phyloP scores from a whole-genome alignment of 2,329 filamentous ascomycete species.

The Fusarium sacchari region DNA sequence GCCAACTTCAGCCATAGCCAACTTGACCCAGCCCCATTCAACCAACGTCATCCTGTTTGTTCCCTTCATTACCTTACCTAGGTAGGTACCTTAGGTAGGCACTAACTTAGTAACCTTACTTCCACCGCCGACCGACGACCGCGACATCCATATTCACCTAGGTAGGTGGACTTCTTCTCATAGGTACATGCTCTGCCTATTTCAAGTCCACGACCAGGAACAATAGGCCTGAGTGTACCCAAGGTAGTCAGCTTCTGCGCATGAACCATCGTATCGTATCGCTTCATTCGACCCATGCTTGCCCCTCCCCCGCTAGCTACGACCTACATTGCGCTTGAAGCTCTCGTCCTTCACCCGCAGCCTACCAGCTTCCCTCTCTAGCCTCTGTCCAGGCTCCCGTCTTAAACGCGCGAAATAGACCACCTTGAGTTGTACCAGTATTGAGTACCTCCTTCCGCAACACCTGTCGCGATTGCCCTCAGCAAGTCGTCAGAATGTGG shows the following conservation, averaged over 20 bases:
- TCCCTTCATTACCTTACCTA: constrained; percentile 22
- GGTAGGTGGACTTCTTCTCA: not conserved
- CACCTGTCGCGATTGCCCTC: constrained; percentile 18
- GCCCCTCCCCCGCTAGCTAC: constrained; percentile 39
- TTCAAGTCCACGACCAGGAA: constrained; percentile 14
- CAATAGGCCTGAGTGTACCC: constrained; percentile 21
- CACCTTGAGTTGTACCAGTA: not conserved
- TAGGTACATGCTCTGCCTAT: not conserved
- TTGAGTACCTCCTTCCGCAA: constrained; percentile 7
- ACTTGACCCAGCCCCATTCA: constrained; percentile 35
- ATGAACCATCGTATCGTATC: constrained; percentile 14
- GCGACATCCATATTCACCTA: constrained; percentile 12
- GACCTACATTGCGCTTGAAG: constrained; percentile 35
- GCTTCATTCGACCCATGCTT: constrained; percentile 17
- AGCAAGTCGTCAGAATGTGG: constrained; percentile 74
- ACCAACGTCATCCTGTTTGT: constrained; percentile 41
- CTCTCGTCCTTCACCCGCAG: constrained; percentile 22
- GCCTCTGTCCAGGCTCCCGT: constrained; percentile 29
- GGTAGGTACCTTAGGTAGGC: not conserved
- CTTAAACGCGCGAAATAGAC: constrained; percentile 28
- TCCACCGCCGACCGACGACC: constrained; percentile 17
- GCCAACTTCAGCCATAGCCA: constrained; percentile 5
- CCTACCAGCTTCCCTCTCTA: constrained; percentile 18
- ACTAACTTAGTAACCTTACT: not conserved
- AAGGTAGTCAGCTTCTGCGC: constrained; percentile 13